Evolutionary conservation across 148 eudicot species (phyloP).

Genomic region (Nepenthes gracilis): DNA sequence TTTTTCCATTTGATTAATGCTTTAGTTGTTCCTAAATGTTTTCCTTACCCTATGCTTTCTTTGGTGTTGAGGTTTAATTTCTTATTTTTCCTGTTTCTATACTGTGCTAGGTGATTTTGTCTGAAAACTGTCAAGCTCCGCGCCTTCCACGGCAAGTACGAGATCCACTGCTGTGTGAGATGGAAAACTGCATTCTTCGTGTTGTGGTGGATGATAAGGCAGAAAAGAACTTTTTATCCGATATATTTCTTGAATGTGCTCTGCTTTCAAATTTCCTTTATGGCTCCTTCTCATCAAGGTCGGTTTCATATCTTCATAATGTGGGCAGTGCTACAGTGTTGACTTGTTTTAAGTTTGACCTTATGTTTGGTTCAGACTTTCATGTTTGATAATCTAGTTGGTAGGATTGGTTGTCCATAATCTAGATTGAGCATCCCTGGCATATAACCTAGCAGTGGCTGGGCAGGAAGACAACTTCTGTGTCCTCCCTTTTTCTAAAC

Average conservation of each 20-base stretch:
- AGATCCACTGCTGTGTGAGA: slow-evolving; percentile 60
- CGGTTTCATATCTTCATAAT: slow-evolving; percentile 3
- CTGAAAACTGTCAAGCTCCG: slow-evolving; percentile 24
- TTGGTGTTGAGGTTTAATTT: too few species aligned
- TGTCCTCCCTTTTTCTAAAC: too few species aligned
- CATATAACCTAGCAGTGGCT: too few species aligned
- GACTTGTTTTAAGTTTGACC: not conserved
- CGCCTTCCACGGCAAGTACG: slow-evolving; percentile 64
- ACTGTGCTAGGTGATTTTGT: not conserved
- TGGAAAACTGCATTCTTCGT: slow-evolving; percentile 59
- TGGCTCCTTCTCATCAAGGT: slow-evolving; percentile 61
- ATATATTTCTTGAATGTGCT: slow-evolving; percentile 51
- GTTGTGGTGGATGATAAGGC: slow-evolving; percentile 30
- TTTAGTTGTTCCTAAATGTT: not conserved
- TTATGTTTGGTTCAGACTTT: too few species aligned
- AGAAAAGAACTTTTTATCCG: slow-evolving; percentile 44
- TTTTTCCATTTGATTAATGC: not conserved
- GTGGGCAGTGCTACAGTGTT: not conserved
- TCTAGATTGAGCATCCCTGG: too few species aligned
- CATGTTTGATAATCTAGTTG: too few species aligned
- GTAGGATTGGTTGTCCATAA: too few species aligned
- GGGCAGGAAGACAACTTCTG: too few species aligned
- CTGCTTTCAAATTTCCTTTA: slow-evolving; percentile 60
- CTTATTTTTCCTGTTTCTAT: too few species aligned
- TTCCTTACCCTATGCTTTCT: not conserved